A percentile compares a stretch with the other conserved stretches of the same genome.
Evolutionary conservation across 2,329 filamentous ascomycete genomes (phyloP).

Genomic region (Penicillium paneum): DNA sequence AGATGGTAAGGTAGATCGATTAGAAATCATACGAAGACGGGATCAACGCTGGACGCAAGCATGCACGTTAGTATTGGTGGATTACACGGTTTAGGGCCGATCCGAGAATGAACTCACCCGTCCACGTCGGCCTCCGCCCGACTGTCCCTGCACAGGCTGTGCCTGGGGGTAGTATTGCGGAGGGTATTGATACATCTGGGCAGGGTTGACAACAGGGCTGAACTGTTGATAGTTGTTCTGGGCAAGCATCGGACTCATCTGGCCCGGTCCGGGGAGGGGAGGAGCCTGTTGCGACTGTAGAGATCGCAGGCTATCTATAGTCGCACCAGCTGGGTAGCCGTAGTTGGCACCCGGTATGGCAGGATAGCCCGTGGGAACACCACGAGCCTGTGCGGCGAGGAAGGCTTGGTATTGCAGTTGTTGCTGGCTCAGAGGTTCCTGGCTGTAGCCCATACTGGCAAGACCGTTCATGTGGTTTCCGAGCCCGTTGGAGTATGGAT

Average conservation of each 20-base stretch:
- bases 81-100: conserved; percentile 6
- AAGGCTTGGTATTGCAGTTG: conserved; percentile 59
- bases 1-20: conserved; percentile 29
- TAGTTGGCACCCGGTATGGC: conserved; percentile 45
- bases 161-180: conserved; percentile 49
- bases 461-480: conserved; percentile 30
- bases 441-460: conserved; percentile 32
- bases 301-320: conserved; percentile 41
- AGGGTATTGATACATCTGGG: conserved; percentile 53
- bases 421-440: conserved; percentile 46
- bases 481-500: conserved; percentile 38
- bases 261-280: conserved; percentile 35
- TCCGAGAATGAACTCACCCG: conserved; percentile 44
- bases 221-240: conserved; percentile 48
- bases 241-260: conserved; percentile 47
- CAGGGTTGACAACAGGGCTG: conserved; percentile 43
- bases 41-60: conserved; percentile 32
- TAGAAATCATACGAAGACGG: conserved; percentile 20
- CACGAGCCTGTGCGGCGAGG: conserved; percentile 47
- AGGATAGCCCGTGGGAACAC: conserved; percentile 44
- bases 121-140: conserved; percentile 52
- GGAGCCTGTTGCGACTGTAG: conserved; percentile 39
- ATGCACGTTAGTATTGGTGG: background rate
- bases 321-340: conserved; percentile 43
- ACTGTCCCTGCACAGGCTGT: conserved; percentile 44